phyloP scores from a whole-genome alignment of 2,329 filamentous ascomycete genomes.

The Zymoseptoria tritici region DNA sequence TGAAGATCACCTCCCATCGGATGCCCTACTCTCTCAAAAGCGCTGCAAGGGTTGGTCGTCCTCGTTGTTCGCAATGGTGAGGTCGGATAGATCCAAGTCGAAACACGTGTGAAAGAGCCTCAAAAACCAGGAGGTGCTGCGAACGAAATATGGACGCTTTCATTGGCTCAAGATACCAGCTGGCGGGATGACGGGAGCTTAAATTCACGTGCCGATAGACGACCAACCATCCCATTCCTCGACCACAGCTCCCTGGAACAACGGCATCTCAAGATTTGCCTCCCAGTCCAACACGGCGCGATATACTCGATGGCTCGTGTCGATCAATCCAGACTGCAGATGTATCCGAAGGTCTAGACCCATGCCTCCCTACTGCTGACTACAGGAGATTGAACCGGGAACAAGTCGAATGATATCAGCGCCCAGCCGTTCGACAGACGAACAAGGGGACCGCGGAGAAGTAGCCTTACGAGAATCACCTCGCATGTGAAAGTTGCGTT shows the following conservation, averaged over 20 bases:
- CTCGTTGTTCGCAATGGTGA: neutral
- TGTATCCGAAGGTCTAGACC: neutral
- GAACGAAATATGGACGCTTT: neutral
- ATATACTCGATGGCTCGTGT: neutral
- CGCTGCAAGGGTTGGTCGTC: neutral
- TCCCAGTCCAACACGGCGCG: neutral
- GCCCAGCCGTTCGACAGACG: neutral
- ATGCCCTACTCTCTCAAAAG: neutral
- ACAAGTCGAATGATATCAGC: neutral
- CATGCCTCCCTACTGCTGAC: neutral
- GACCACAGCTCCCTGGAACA: too few species aligned
- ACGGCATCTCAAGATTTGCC: neutral
- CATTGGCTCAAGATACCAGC: neutral
- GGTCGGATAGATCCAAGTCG: neutral
- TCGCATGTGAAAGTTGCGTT: neutral
- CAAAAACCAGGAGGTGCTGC: too few species aligned
- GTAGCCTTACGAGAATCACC: neutral
- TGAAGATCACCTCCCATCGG: neutral
- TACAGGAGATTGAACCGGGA: neutral
- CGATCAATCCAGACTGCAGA: neutral
- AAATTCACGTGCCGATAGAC: neutral
- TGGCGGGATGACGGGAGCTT: neutral
- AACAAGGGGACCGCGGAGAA: neutral
- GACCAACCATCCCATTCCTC: too few species aligned
- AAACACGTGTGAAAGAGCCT: neutral